These are phyloP conservation scores for Filobasidium floriforme DNA, from an alignment of 768 basidiomycete genomes.

Conservation along the genomic window DNA sequence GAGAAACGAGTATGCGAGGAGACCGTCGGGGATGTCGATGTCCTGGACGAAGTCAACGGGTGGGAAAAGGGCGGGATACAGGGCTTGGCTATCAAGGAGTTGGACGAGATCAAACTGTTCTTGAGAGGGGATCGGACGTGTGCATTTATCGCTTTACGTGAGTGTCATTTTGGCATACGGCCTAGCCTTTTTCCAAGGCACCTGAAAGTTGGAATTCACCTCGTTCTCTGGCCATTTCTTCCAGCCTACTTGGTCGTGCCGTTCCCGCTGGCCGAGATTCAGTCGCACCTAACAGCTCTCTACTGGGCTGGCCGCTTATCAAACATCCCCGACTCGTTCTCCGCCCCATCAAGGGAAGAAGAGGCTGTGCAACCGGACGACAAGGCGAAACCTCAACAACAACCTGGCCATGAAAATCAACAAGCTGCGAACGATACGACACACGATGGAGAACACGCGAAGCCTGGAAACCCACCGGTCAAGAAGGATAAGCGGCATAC, in stretches of 20 bases:
- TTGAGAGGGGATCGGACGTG: constrained; percentile 41
- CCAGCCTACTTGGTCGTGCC: constrained; percentile 54
- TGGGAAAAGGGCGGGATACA: constrained; percentile 36
- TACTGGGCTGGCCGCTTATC: constrained; percentile 39
- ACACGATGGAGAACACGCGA: constrained; percentile 6
- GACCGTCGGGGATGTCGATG: constrained; percentile 20
- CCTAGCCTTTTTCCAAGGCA: too few species aligned
- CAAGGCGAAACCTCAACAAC: not conserved
- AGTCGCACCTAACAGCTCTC: constrained; percentile 52
- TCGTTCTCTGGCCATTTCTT: too few species aligned
- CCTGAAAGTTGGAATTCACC: not conserved
- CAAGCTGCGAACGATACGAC: constrained; percentile 15
- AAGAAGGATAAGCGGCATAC: constrained; percentile 18
- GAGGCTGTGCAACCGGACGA: not conserved
- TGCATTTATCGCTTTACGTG: constrained; percentile 41
- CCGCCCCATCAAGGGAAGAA: constrained; percentile 25
- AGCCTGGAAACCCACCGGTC: constrained; percentile 3
- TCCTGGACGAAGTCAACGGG: constrained; percentile 25
- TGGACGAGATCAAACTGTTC: constrained; percentile 45
- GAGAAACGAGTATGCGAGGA: constrained; percentile 23
- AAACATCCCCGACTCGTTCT: constrained; percentile 29
- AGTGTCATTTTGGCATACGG: constrained; percentile 26
- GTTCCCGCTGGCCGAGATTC: constrained; percentile 69
- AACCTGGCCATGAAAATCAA: not conserved
- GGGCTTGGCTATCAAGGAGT: constrained; percentile 36